Evolutionary conservation across 352 stramenopile species (phyloP), one percentile per base, ranked within the genome.

Genomic region (Phytopythium delawarense): DNA sequence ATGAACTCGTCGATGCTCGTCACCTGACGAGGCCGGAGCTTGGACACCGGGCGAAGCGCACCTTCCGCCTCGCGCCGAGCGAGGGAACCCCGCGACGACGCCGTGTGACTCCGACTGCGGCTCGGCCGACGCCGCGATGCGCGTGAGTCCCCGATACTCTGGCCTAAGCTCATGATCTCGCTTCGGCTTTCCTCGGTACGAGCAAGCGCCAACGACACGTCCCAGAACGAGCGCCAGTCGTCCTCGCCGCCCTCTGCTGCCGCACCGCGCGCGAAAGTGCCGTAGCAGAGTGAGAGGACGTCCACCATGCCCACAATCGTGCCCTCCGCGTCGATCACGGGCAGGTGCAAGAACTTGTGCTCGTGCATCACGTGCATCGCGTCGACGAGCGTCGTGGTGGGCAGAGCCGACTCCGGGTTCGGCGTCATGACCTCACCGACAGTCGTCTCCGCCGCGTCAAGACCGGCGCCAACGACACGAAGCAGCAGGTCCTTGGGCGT

Each of bases 331-430:
- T 87, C 61, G 15, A 98, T 94, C 2, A 99, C 94, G 25, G 97
- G 97, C 50, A 99, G 66, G 61, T 98, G 97, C 34, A 99, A 71
- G 70, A 99, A 99, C 61, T 96, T 96, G 64, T 99, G 96, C 60
- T 99, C 96, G 65, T 99, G 95, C 96, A 99, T 99, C 25, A 98
- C 92, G 67, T 99, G 96, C 45, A 99, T 79, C 21, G 96, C 97
- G 60, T 99, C 97, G 11, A 99, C 75, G 12, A 99, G 89, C 32
- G 91, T 97, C 6, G 92, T 98, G 54, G 78, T 95, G 7, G 94
- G 93, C 20, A 82, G 82, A 20, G 97, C 94, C 18, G 89, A 90
- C 70, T 99, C 96, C 1, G 97, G 97, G 63, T 98, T 96, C 7
- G 89, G 89, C 16, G 97, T 99, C 97, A 99, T 99, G 25, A 99